These are phyloP conservation scores for Vicia faba DNA, from an alignment of 306 rosid species.

Conservation along the genomic window DNA sequence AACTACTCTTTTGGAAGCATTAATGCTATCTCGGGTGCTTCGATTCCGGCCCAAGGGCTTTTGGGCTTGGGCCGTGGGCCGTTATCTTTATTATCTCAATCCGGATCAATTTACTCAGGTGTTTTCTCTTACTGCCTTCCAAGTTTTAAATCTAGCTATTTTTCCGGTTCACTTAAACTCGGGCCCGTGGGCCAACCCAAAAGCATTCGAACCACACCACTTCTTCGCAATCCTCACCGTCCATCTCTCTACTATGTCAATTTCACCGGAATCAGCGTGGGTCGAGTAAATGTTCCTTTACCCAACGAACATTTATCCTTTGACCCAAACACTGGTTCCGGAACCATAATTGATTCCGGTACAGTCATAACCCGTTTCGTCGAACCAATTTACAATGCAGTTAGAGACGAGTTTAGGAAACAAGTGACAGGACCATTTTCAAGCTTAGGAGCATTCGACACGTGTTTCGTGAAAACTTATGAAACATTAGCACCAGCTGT, in stretches of 20 bases:
- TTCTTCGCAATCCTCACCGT: constrained; percentile 69
- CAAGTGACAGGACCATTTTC: constrained; percentile 68
- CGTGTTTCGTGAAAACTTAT: constrained; percentile 58
- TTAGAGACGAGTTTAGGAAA: constrained; percentile 81
- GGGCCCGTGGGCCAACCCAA: constrained; percentile 84
- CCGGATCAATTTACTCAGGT: constrained; percentile 66
- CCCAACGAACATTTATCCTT: constrained; percentile 49
- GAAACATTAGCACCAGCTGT: constrained; percentile 60
- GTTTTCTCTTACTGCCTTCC: constrained; percentile 87
- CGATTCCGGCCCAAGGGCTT: constrained; percentile 78
- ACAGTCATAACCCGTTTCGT: constrained; percentile 81
- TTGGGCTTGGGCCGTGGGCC: constrained; percentile 93
- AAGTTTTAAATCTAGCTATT: constrained; percentile 82
- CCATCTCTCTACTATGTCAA: constrained; percentile 84
- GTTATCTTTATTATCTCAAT: constrained; percentile 65
- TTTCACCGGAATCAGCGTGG: constrained; percentile 75
- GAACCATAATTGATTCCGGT: constrained; percentile 88
- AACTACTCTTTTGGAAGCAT: constrained; percentile 73
- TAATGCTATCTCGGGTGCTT: constrained; percentile 51
- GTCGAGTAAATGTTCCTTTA: constrained; percentile 51
- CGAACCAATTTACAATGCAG: constrained; percentile 59
- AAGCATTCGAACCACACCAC: constrained; percentile 75
- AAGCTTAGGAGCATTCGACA: constrained; percentile 81
- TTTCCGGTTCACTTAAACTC: constrained; percentile 85
- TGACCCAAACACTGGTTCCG: constrained; percentile 68